Conservation (phyloP, 2,329 filamentous ascomycete genomes). For the Diplodia intermedia region DNA sequence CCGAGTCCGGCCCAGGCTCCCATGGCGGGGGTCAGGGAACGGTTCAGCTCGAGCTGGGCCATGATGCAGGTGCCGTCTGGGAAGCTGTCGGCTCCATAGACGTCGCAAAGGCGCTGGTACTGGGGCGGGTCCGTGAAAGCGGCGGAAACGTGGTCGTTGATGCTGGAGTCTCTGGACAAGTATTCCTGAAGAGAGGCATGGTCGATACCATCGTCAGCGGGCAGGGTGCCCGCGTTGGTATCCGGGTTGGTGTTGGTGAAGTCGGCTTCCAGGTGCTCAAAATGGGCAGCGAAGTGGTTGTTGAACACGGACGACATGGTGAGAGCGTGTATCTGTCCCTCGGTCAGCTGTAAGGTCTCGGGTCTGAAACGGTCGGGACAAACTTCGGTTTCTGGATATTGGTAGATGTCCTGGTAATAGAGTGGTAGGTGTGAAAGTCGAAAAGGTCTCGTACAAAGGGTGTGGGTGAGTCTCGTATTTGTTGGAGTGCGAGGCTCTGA, state of each 20-base stretch:
- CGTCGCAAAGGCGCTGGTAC: no score
- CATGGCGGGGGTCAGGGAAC: no score
- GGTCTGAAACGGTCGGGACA: not conserved
- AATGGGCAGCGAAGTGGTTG: not conserved
- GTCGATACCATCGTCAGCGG: not conserved
- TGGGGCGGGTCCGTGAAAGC: no score
- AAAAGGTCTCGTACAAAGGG: not conserved
- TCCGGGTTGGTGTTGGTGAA: not conserved
- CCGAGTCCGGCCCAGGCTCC: not conserved
- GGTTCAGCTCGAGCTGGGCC: not conserved
- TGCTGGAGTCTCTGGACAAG: not conserved
- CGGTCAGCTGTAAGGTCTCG: not conserved
- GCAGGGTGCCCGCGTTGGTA: no score
- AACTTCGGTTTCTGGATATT: not conserved
- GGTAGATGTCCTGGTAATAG: not conserved
- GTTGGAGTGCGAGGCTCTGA: not conserved
- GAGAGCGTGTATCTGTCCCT: not conserved
- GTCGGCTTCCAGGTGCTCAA: not conserved
- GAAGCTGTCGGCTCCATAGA: not conserved
- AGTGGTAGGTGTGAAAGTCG: not conserved
- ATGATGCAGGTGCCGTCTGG: not conserved
- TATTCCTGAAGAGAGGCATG: not conserved
- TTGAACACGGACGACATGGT: not conserved
- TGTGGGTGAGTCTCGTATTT: not conserved
- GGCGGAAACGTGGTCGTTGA: not conserved